Base-by-base conservation (phyloP, 2,329 filamentous ascomycete genomes). In the Magnaporthiopsis rhizophila region DNA sequence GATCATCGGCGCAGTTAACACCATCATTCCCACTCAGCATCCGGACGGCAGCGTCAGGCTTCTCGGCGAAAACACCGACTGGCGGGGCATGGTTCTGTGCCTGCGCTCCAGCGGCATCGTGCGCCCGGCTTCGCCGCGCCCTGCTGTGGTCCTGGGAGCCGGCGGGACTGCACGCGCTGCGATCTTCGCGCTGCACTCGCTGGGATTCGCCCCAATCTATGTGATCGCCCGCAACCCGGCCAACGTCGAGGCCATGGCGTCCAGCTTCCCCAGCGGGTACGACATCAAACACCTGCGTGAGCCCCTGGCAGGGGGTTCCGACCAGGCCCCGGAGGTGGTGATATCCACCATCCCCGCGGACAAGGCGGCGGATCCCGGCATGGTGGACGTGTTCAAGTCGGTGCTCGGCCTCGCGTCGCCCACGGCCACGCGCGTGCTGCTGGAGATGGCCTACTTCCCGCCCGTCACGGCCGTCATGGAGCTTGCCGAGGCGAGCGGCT, bases 381-480 rank as follows among this genome's bases (percentile, higher is more conserved):
- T 97, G 76, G 82, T 84, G 28, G 85, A 88, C 69, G 80, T 90
- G 1, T 77, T 97, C 12, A 76, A 78, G 6, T 76, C 80, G 21
- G 71, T 86, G 45, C 72, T 87, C n/a, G 77, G 79, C 65, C 75
- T 75, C 30, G 76, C 71, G 66, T 50, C 62, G 34, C 76, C 71
- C 66, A 45, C 62, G 64, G 70, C 73, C 71, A 77, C 76, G 32
- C 83, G 84, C 26, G 84, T 95, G 15, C 77, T 98, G 66, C 78
- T 98, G 3, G 95, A 99, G 76, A 97, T 99, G 93, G 94, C 95
- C 2, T 99, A 99, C 76, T 96, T 94, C 76, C 95, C 95, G 26
- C 81, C 84, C 0, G 83, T 90, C 63, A 99, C 95, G 5, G 85
- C 89, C 9, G 77, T 97, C 69, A 97, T 98, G 87, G 84, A 90